Percentiles rank a stretch among this genome's conserved stretches.
These are phyloP conservation scores for Ophiostoma ips DNA, from an alignment of 2,329 filamentous ascomycete species.

Conservation along the genomic window DNA sequence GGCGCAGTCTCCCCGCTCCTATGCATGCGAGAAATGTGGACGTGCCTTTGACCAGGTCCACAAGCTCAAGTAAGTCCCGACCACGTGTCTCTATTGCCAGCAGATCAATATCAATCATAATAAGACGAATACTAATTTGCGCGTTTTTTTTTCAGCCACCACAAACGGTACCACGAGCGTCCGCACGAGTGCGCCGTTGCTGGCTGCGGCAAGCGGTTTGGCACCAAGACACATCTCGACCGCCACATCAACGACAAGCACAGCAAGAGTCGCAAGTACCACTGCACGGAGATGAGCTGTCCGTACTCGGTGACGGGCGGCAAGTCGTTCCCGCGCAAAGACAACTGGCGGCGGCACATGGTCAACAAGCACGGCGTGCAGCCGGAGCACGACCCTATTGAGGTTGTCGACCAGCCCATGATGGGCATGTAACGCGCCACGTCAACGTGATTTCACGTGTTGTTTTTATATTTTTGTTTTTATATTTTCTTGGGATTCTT, in stretches of 20 bases:
- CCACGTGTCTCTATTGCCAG: too few species aligned
- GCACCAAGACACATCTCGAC: constrained; percentile 47
- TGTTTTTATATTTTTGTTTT: not conserved
- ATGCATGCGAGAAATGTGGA: constrained; percentile 29
- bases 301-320: constrained; percentile 42
- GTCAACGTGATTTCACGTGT: too few species aligned
- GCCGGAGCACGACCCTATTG: constrained; percentile 29
- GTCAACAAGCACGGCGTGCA: constrained; percentile 37
- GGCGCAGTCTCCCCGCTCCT: constrained; percentile 17
- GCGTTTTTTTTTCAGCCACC: constrained; percentile 34
- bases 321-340: constrained; percentile 46
- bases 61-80: constrained; percentile 38
- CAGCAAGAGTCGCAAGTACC: constrained; percentile 44
- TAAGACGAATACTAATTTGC: too few species aligned
- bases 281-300: constrained; percentile 40
- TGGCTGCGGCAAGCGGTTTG: constrained; percentile 41
- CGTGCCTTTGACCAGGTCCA: constrained; percentile 42
- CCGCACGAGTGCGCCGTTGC: constrained; percentile 30
- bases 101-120: too few species aligned
- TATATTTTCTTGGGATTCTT: too few species aligned
- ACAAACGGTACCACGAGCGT: constrained; percentile 47
- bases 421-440: constrained; percentile 12
- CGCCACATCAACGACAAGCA: constrained; percentile 50
- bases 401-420: constrained; percentile 28
- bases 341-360: constrained; percentile 51